Evolutionary conservation across 495 filamentous ascomycete species (phyloP).

Genomic region (Trichoderma reesei): DNA sequence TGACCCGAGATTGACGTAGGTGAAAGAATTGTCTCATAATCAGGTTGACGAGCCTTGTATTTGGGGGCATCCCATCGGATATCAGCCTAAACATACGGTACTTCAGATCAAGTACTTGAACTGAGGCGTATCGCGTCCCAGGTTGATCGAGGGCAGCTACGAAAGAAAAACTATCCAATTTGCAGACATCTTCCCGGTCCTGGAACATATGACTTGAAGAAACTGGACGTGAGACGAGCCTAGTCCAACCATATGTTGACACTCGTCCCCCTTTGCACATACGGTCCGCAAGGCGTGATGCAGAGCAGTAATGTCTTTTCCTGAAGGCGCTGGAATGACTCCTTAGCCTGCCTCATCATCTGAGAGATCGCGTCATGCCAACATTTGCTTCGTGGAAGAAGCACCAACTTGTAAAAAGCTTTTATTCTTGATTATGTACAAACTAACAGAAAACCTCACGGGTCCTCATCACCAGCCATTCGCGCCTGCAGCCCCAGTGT

Average conservation of each 20-base stretch:
- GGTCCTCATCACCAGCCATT: conserved; percentile 12
- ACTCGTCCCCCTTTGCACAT: too few relatives aligned
- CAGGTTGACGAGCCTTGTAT: background rate
- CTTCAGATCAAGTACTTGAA: background rate
- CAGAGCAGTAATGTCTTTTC: too few relatives aligned
- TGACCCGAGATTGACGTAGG: background rate
- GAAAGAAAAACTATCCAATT: background rate
- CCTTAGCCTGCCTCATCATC: too few relatives aligned
- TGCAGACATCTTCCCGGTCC: background rate
- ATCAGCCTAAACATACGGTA: background rate
- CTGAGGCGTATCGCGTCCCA: background rate
- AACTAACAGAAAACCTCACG: conserved; percentile 3
- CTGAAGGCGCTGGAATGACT: too few relatives aligned
- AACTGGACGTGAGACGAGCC: too few relatives aligned
- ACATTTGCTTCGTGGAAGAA: background rate
- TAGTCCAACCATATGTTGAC: too few relatives aligned
- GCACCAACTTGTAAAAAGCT: background rate
- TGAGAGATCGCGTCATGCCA: background rate
- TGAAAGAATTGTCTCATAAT: background rate
- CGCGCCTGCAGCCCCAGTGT: conserved; percentile 16
- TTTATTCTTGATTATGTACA: conserved; percentile 11
- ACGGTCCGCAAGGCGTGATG: too few relatives aligned
- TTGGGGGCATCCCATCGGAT: background rate
- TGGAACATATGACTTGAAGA: background rate
- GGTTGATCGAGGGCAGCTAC: background rate